Conservation (phyloP, 2,329 filamentous ascomycete species). For the Aspergillus alliaceus region DNA sequence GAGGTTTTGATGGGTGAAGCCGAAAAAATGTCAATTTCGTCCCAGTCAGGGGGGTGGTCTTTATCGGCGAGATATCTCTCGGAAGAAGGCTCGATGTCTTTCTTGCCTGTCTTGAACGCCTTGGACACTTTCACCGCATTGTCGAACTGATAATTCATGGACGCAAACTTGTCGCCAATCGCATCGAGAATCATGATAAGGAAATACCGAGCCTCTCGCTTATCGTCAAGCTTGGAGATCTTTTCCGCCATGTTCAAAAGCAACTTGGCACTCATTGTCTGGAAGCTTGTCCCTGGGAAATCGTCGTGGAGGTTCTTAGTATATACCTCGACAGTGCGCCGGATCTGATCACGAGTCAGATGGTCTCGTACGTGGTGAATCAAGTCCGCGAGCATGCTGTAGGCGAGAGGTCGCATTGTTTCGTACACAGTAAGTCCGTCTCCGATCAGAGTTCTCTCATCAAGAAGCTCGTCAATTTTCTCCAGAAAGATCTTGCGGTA, state of each 20-base stretch:
- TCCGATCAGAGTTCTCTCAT: conserved; percentile 90
- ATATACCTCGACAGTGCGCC: conserved; percentile 94
- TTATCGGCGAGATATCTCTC: conserved; percentile 86
- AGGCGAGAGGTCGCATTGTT: conserved; percentile 90
- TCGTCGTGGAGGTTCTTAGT: conserved; percentile 94
- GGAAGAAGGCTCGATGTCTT: conserved; percentile 63
- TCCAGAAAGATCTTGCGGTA: conserved; percentile 91
- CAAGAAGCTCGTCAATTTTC: conserved; percentile 92
- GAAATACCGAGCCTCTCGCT: conserved; percentile 91
- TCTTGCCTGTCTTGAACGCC: conserved; percentile 73
- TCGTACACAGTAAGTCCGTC: conserved; percentile 96
- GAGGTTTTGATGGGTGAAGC: conserved; percentile 95
- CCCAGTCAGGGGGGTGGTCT: conserved; percentile 84
- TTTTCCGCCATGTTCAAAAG: conserved; percentile 97
- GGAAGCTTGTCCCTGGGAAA: conserved; percentile 96
- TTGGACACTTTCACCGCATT: conserved; percentile 95
- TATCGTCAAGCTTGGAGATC: conserved; percentile 90
- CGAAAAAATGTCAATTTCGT: conserved; percentile 95
- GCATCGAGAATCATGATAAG: conserved; percentile 96
- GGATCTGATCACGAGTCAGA: conserved; percentile 86
- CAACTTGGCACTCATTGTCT: conserved; percentile 98
- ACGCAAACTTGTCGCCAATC: conserved; percentile 95
- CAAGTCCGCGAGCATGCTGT: conserved; percentile 96
- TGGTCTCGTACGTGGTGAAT: conserved; percentile 95
- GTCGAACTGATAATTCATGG: conserved; percentile 94